phyloP scores from a whole-genome alignment of 352 stramenopile genomes.

The Plasmopara halstedii region DNA sequence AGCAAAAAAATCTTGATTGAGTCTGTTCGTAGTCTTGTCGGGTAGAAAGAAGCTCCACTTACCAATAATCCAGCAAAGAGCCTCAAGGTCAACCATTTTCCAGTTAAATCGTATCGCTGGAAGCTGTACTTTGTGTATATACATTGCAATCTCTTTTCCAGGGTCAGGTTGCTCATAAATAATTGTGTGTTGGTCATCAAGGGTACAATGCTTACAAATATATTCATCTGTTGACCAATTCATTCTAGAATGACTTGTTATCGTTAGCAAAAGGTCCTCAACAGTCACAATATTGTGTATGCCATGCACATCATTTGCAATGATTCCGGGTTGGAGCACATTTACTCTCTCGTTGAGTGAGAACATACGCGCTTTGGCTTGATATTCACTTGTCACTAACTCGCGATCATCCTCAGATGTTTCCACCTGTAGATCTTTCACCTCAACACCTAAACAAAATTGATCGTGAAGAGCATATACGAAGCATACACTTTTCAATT shows the following conservation, averaged over 20 bases:
- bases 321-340: conserved; percentile 23
- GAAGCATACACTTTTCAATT: conserved; percentile 37
- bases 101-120: conserved; percentile 43
- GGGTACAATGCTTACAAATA: conserved; percentile 32
- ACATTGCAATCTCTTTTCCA: conserved; percentile 52
- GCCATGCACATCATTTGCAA: conserved; percentile 8
- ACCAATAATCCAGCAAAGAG: conserved; percentile 52
- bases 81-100: conserved; percentile 51
- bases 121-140: conserved; percentile 49
- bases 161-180: conserved; percentile 15
- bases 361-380: conserved; percentile 28
- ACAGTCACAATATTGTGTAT: conserved; percentile 42
- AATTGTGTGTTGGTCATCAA: conserved; percentile 7
- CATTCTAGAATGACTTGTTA: conserved; percentile 42
- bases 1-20: conserved; percentile 25
- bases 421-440: conserved; percentile 26
- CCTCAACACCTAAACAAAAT: conserved; percentile 46
- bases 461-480: conserved; percentile 51
- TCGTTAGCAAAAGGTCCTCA: conserved; percentile 24
- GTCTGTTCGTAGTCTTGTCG: conserved; percentile 15
- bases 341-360: conserved; percentile 24
- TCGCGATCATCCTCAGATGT: conserved; percentile 31
- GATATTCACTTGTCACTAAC: conserved; percentile 29
- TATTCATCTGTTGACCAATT: conserved; percentile 41
- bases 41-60: conserved; percentile 79